Evolutionary conservation across 2,329 filamentous ascomycete genomes (phyloP).

Genomic region (Cercospora zeina): DNA sequence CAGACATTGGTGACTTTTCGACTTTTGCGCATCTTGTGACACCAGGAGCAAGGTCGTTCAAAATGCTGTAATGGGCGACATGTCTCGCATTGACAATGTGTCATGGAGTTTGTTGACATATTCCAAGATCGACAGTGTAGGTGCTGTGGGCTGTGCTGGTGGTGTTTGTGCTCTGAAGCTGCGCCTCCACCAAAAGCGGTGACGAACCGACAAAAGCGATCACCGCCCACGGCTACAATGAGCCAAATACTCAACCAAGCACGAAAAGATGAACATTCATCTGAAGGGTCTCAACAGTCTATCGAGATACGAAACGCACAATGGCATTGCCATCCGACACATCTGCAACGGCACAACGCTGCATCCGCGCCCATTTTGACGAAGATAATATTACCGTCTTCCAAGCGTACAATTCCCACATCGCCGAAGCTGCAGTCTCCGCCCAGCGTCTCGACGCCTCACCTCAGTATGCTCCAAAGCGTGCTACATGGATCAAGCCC

Average conservation of each 20-base stretch:
- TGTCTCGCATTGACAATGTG: neutral
- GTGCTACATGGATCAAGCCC: slow-evolving; percentile 19
- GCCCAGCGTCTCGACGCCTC: slow-evolving; percentile 9
- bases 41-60: too few species aligned
- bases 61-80: too few species aligned
- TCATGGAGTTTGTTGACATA: neutral
- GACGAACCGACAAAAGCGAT: neutral
- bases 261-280: neutral
- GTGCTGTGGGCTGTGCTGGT: neutral
- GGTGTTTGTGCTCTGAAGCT: neutral
- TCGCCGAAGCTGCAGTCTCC: slow-evolving; percentile 11
- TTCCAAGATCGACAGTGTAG: neutral
- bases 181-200: slow-evolving; percentile 10
- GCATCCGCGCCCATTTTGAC: slow-evolving; percentile 14
- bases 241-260: neutral
- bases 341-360: neutral
- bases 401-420: slow-evolving; percentile 18
- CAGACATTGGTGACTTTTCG: neutral
- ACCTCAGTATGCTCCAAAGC: slow-evolving; percentile 10
- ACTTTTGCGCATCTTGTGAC: too few species aligned
- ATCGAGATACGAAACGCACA: too few species aligned
- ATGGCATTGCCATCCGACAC: neutral
- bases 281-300: neutral
- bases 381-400: slow-evolving; percentile 11
- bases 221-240: slow-evolving; percentile 1